Base-by-base conservation (phyloP, 2,329 filamentous ascomycete species). In the Coleophoma eucalyptorum region DNA sequence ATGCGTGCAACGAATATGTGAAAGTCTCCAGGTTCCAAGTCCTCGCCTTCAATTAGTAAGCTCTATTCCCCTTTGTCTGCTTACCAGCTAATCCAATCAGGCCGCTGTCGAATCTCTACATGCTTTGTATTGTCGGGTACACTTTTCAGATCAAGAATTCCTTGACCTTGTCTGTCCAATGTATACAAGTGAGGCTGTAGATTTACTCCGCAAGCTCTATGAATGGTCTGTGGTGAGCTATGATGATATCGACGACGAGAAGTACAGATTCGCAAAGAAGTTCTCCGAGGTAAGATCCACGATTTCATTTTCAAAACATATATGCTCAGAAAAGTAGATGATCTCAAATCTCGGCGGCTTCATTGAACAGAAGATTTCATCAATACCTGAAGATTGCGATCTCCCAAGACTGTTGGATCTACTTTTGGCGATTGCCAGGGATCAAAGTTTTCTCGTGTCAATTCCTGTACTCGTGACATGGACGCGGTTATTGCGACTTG, bases 261-360 rank as follows among this genome's bases (percentile, higher is more conserved):
- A 91, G 65, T 97, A 99, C 66, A 84, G 90, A 50, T 84, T 97
- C 59, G 84, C 89, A 38, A 97, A 97, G 73, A 97, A 96, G 69
- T 82, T 97, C 43, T 91, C 92, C 1, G 94, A 99, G 80, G 89
- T 91, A 77, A 58, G 72, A 59, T 11, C 26, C 32, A 13, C 21
- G 2, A 37, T 33, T 19, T 20, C 43, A 7, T 16, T 48, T 26
- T 35, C 31, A 31, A 15, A 18, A 10, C 26, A 38, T 4, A 26
- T 31, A 41, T 44, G 15, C 44, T 34, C 50, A 60, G 49, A 57
- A 43, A 16, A 46, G 26, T 26, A 94, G 89, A 83, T 96, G 73
- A 76, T 97, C 10, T 93, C 92, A 20, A 89, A 89, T 61, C 75
- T 97, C 15, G 90, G 89, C 16, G 87, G 89, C 56, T 93, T 92